Percentiles rank a stretch among this genome's conserved stretches.
Conservation (phyloP, 2,329 filamentous ascomycete genomes). For the Aspergillus candidus region DNA sequence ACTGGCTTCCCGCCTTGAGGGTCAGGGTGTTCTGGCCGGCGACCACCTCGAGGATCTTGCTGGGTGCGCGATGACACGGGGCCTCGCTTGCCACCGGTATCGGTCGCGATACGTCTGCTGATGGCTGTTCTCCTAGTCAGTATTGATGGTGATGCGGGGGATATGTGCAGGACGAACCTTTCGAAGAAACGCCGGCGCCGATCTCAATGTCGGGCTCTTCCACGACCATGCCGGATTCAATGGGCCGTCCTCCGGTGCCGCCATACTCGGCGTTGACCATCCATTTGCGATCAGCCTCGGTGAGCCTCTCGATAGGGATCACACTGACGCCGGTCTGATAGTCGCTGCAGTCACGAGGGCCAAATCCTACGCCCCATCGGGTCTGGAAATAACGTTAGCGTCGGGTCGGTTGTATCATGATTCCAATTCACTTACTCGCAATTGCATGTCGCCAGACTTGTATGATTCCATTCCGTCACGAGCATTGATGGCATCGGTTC, state of each 20-base stretch:
- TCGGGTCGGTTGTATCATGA: no score
- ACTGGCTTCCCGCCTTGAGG: slow-evolving; percentile 17
- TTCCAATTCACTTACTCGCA: slow-evolving; percentile 52
- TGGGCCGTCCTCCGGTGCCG: slow-evolving; percentile 75
- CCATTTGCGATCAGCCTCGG: slow-evolving; percentile 96
- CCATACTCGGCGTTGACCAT: slow-evolving; percentile 90
- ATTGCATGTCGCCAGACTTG: slow-evolving; percentile 64
- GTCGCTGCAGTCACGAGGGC: slow-evolving; percentile 93
- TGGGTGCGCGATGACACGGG: slow-evolving; percentile 41
- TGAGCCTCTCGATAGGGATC: slow-evolving; percentile 87
- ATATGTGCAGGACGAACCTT: slow-evolving; percentile 48
- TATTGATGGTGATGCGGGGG: not conserved
- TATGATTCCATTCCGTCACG: slow-evolving; percentile 83
- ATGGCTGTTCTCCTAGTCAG: slow-evolving; percentile 35
- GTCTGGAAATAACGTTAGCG: slow-evolving; percentile 51
- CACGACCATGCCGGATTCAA: slow-evolving; percentile 78
- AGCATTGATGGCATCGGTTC: slow-evolving; percentile 73
- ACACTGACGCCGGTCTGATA: slow-evolving; percentile 87
- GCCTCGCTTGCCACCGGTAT: slow-evolving; percentile 45
- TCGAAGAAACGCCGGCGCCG: slow-evolving; percentile 91
- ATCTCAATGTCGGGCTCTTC: slow-evolving; percentile 99
- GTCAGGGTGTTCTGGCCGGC: slow-evolving; percentile 31
- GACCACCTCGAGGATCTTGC: slow-evolving; percentile 25
- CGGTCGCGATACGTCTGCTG: slow-evolving; percentile 47
- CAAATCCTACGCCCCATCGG: slow-evolving; percentile 95